Percentiles rank a stretch among this genome's conserved stretches.
Conservation (phyloP, 75 land plant genomes). For the Larix kaempferi region DNA sequence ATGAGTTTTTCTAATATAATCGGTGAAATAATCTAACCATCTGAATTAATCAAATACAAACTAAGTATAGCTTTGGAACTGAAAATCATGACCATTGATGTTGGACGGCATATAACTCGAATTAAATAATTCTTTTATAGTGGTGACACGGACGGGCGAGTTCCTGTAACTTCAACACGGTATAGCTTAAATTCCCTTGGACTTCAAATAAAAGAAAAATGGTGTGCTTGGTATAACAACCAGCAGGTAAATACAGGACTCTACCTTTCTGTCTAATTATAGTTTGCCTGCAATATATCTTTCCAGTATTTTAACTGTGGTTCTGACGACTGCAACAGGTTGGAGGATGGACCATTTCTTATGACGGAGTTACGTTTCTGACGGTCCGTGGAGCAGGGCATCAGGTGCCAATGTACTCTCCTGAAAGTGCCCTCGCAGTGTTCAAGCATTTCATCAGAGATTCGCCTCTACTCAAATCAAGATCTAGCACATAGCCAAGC, state of each 20-base stretch:
- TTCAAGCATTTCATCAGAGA: constrained; percentile 14
- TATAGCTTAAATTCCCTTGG: constrained; percentile 41
- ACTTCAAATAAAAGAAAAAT: constrained; percentile 29
- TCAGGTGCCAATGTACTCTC: constrained; percentile 48
- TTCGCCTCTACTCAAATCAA: constrained; percentile 6
- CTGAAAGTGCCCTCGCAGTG: constrained; percentile 22
- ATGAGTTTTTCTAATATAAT: too few relatives aligned
- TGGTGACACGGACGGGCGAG: constrained; percentile 57
- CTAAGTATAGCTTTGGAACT: too few relatives aligned
- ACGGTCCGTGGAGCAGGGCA: constrained; percentile 87
- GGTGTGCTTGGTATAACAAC: constrained; percentile 51
- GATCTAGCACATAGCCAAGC: not conserved
- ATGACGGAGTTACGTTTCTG: constrained; percentile 55
- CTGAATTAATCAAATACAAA: too few relatives aligned
- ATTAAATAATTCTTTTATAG: constrained; percentile 13
- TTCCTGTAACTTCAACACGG: constrained; percentile 61
- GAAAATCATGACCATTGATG: too few relatives aligned
- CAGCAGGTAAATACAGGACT: constrained; percentile 33
- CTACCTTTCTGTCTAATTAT: not conserved
- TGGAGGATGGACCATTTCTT: constrained; percentile 63
- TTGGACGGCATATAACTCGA: too few relatives aligned
- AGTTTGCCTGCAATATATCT: not conserved
- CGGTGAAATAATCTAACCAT: too few relatives aligned
- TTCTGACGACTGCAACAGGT: constrained; percentile 16
- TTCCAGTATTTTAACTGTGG: too few relatives aligned